A percentile compares a stretch with the other conserved stretches of the same genome.
These are phyloP conservation scores for Sporothrix pseudoabietina DNA, from an alignment of 2,329 filamentous ascomycete species.

Conservation along the genomic window DNA sequence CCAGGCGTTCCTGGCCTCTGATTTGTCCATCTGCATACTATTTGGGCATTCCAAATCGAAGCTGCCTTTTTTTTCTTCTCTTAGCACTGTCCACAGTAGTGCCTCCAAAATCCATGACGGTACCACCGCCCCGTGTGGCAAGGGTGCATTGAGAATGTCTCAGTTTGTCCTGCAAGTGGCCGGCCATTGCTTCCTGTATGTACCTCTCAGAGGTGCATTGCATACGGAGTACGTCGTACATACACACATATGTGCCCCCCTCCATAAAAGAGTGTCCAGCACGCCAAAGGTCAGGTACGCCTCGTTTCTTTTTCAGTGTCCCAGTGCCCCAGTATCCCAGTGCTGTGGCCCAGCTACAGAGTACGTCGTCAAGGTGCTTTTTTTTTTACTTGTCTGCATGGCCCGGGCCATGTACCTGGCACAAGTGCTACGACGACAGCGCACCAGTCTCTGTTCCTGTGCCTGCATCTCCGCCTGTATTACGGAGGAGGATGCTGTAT, in stretches of 20 bases:
- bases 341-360: neutral
- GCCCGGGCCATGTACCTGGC: slow-evolving; percentile 1
- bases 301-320: neutral
- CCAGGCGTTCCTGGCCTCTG: neutral
- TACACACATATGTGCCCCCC: neutral
- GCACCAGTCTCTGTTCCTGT: neutral
- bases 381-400: neutral
- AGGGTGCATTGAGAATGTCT: slow-evolving; percentile 3
- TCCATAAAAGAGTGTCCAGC: neutral
- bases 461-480: neutral
- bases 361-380: neutral
- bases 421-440: neutral
- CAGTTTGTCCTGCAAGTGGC: neutral
- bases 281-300: neutral
- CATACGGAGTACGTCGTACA: neutral
- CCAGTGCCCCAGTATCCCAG: neutral
- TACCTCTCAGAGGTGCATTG: neutral
- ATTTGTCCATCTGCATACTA: slow-evolving; percentile 17
- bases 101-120: neutral
- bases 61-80: neutral
- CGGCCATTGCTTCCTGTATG: neutral
- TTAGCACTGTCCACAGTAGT: neutral
- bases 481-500: neutral
- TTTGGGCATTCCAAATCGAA: neutral
- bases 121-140: neutral